These are phyloP conservation scores for Aspergillus chevalieri DNA, from an alignment of 2,329 filamentous ascomycete species.

Conservation along the genomic window DNA sequence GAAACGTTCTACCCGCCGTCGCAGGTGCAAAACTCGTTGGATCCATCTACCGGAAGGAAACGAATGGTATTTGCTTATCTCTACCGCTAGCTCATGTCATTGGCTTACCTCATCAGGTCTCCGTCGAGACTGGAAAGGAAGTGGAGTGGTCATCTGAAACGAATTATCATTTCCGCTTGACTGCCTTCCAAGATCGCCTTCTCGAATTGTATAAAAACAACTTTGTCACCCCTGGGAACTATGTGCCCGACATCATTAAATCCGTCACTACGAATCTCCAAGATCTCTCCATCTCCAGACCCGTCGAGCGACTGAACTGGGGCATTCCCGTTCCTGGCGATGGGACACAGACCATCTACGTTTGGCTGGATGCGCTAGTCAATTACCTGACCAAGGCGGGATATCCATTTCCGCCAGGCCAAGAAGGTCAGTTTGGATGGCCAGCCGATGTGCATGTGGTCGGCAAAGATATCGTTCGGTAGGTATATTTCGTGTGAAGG, in stretches of 20 bases:
- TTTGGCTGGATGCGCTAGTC: conserved; percentile 93
- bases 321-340: conserved; percentile 86
- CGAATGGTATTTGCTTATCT: conserved; percentile 54
- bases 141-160: conserved; percentile 91
- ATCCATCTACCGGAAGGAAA: conserved; percentile 74
- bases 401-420: conserved; percentile 66
- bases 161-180: conserved; percentile 93
- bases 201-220: conserved; percentile 74
- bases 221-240: conserved; percentile 66
- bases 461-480: conserved; percentile 88
- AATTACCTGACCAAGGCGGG: conserved; percentile 89
- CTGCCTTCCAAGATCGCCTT: conserved; percentile 70
- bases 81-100: not conserved
- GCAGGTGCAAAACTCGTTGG: conserved; percentile 65
- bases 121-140: conserved; percentile 79
- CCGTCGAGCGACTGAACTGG: conserved; percentile 71
- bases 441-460: conserved; percentile 88
- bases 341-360: conserved; percentile 82
- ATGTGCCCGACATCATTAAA: conserved; percentile 71
- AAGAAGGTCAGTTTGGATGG: conserved; percentile 64
- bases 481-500: conserved; percentile 9
- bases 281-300: conserved; percentile 85
- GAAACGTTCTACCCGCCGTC: conserved; percentile 89
- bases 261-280: conserved; percentile 72
- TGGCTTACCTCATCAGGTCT: conserved; percentile 43